Evolutionary conservation across 176 grass and related monocot species (phyloP).

Genomic region (Eragrostis curvula): DNA sequence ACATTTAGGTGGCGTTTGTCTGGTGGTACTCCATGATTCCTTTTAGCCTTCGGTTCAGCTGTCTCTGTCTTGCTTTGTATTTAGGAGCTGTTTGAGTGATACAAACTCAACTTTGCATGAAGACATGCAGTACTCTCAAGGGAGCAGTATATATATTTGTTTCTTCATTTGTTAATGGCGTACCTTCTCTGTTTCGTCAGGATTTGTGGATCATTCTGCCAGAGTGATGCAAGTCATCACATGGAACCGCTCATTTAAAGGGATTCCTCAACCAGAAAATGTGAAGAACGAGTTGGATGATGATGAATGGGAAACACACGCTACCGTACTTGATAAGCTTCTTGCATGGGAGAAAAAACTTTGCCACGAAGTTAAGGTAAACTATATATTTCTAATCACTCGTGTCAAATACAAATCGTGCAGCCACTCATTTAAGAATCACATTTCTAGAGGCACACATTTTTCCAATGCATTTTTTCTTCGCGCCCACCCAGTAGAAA

Average conservation of each 20-base stretch:
- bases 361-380: constrained; percentile 92
- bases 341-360: constrained; percentile 97
- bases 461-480: background rate
- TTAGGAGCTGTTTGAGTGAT: background rate
- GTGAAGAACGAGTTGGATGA: constrained; percentile 65
- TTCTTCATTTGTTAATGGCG: constrained; percentile 24
- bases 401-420: background rate
- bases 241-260: constrained; percentile 91
- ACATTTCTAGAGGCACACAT: background rate
- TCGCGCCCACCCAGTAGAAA: background rate
- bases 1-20: constrained; percentile 22
- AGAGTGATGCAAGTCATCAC: constrained; percentile 93
- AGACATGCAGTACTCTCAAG: background rate
- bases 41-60: constrained; percentile 33
- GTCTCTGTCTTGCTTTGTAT: constrained; percentile 37
- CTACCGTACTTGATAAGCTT: constrained; percentile 85
- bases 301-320: constrained; percentile 81
- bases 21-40: constrained; percentile 34
- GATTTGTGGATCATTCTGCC: constrained; percentile 90
- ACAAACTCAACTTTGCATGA: background rate
- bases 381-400: constrained; percentile 10
- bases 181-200: constrained; percentile 39
- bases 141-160: background rate
- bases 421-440: background rate
- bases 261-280: constrained; percentile 52